Base-by-base conservation (phyloP, 1,284 basidiomycete species). In the Lignosus rhinocerotis region DNA sequence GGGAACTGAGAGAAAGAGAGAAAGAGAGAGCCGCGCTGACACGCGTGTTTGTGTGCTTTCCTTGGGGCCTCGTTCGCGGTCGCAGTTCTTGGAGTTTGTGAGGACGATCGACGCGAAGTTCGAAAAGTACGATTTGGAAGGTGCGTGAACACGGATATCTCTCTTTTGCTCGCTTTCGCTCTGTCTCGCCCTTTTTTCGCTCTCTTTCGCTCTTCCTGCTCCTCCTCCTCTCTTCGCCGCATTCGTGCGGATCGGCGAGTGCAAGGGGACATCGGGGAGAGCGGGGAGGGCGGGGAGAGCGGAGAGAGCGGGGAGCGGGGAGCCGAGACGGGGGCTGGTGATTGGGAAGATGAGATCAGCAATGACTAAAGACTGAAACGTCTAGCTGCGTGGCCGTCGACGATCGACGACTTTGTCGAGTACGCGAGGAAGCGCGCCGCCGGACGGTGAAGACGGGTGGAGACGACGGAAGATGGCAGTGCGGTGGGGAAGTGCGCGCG, bases 401-500 rank as follows among this genome's bases (percentile, higher is more conserved):
- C 88, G 36, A 92, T 95, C 64, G 93, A 95, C 69, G 91, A 93
- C 63, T 94, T 94, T 69, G 92, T 93, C n/a, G 83, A 81, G 52
- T 88, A 81, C 70, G 87, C 84, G 39, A 84, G 78, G 71, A 73
- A 74, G 61, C 69, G 72, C n/a, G 41, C 72, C 31, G 63, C 57
- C 34, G 58, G 55, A 25, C 25, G 25, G 25, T 25, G 25, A 25
- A 3, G 39, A 47, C 32, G 53, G 25, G 25, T 25, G 25, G 4
- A 3, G 39, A 47, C 32, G 53, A 25, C 25, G 25, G 4, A 25
- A 25, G 25, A n/a, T 25, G 25, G 25, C 25, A 25, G 25, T 25
- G 25, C 4, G 25, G 25, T 25, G 25, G 2, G 25, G 36, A 39
- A n/a, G 12, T 39, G 36, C 36, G 36, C 36, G 9, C 34, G 34